Conservation (phyloP, 2,329 filamentous ascomycete genomes). For the Rasamsonia emersonii region DNA sequence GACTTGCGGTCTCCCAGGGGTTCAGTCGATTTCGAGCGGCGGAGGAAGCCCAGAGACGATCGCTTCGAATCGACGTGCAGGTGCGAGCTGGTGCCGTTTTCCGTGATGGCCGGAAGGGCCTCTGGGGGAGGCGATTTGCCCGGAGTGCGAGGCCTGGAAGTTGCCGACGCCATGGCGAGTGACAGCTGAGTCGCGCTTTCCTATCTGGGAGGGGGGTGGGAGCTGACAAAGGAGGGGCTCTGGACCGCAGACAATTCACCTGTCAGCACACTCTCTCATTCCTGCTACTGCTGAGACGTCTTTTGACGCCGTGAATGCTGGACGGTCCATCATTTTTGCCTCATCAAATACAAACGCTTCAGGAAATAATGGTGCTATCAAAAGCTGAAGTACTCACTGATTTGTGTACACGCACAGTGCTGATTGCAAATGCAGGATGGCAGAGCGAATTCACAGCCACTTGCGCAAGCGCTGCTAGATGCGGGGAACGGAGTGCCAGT, state of each 20-base stretch:
- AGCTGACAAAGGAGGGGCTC: conserved; percentile 15
- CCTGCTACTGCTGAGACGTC: no score
- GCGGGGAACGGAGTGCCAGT: no score
- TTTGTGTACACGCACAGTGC: no score
- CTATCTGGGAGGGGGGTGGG: conserved; percentile 13
- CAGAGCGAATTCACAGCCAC: no score
- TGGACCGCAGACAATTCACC: neutral
- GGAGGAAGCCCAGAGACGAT: conserved; percentile 51
- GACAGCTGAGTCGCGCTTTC: conserved; percentile 12
- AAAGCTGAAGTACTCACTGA: no score
- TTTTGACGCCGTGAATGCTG: no score
- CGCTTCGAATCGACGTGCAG: conserved; percentile 28
- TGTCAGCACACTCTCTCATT: no score
- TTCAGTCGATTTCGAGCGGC: conserved; percentile 60
- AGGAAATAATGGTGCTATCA: no score
- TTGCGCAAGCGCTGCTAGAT: no score
- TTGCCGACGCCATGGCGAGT: conserved; percentile 24
- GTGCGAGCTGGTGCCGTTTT: conserved; percentile 20
- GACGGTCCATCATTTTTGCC: no score
- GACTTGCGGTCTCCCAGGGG: conserved; percentile 46
- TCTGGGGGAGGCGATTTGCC: conserved; percentile 24
- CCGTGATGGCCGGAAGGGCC: conserved; percentile 25
- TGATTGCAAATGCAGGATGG: no score
- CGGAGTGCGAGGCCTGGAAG: conserved; percentile 29
- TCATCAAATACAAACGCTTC: no score